Conservation (phyloP, 2,329 filamentous ascomycete species). For the Microsporum ferrugineum region DNA sequence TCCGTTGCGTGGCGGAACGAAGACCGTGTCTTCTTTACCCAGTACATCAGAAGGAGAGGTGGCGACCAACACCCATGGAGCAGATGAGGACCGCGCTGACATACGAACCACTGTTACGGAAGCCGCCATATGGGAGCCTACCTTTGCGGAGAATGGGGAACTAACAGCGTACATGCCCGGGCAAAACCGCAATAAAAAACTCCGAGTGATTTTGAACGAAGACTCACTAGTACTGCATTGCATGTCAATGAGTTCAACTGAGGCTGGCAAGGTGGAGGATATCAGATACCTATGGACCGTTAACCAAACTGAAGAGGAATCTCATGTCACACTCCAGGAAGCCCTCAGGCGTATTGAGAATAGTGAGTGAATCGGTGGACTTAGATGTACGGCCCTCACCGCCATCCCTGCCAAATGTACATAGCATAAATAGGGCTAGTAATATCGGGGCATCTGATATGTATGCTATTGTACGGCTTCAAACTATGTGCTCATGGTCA, state of each 20-base stretch:
- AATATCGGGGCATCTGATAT: neutral
- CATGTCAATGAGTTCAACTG: neutral
- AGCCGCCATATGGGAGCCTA: slow-evolving; percentile 11
- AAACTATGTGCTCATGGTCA: too few species aligned
- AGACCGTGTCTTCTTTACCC: neutral
- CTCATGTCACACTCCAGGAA: neutral
- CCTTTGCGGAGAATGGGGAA: slow-evolving; percentile 28
- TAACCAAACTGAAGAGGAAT: neutral
- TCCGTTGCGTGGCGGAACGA: slow-evolving; percentile 13
- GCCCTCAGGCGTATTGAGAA: neutral
- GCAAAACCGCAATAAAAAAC: slow-evolving; percentile 21
- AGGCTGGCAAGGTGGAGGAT: neutral
- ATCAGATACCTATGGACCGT: neutral
- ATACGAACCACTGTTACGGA: neutral
- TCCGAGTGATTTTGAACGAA: slow-evolving; percentile 23
- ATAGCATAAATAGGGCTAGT: too few species aligned
- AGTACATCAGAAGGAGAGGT: neutral
- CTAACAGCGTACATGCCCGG: slow-evolving; percentile 17
- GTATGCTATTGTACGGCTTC: neutral
- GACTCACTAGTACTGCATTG: slow-evolving; percentile 18
- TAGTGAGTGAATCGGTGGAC: neutral
- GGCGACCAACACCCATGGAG: neutral
- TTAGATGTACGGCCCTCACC: neutral
- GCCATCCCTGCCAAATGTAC: neutral
- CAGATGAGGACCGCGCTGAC: neutral